Evolutionary conservation across 176 grass and related monocot species (phyloP).

Genomic region (Lolium perenne): DNA sequence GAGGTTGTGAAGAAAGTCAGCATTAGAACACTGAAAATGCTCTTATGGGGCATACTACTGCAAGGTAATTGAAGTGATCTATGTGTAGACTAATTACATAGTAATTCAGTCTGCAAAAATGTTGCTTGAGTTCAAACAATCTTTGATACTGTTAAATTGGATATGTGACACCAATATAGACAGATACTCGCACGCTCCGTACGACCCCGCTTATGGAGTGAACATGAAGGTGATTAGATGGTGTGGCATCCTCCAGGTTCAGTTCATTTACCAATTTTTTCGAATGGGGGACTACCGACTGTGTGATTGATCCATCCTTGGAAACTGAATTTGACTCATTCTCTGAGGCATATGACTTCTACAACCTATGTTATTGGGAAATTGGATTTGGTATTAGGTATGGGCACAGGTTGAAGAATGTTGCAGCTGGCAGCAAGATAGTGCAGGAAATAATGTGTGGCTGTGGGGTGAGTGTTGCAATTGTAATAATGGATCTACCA

Average conservation of each 20-base stretch:
- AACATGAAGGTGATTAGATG: constrained; percentile 80
- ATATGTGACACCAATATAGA: constrained; percentile 37
- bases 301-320: too few relatives aligned
- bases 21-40: constrained; percentile 67
- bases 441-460: background rate
- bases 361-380: background rate
- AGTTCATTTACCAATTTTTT: background rate
- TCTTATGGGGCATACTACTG: constrained; percentile 75
- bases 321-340: background rate
- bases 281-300: too few relatives aligned
- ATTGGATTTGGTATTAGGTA: background rate
- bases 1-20: constrained; percentile 50
- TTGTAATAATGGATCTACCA: too few relatives aligned
- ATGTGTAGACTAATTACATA: background rate
- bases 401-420: background rate
- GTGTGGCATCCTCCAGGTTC: constrained; percentile 86
- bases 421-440: background rate
- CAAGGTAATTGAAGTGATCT: constrained; percentile 49
- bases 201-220: constrained; percentile 79
- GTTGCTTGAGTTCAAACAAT: background rate
- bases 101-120: background rate
- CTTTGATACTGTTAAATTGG: background rate
- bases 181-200: constrained; percentile 80
- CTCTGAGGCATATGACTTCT: background rate
- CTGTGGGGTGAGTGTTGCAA: background rate